Base-by-base conservation (phyloP, 2,329 filamentous ascomycete genomes). In the Pseudocercospora fijiensis region DNA sequence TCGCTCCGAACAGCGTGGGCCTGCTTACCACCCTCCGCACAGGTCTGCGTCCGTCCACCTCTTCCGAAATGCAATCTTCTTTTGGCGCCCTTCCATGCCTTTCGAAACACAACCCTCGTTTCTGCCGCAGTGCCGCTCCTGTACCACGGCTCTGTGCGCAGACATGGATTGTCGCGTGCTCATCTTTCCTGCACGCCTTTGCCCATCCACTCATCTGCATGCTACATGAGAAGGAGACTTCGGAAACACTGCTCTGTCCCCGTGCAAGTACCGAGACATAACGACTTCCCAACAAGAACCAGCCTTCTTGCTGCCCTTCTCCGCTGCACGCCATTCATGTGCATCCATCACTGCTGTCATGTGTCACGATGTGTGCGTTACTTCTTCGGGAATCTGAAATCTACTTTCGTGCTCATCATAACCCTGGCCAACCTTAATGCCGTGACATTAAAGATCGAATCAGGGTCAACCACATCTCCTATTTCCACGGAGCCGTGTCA, bases 31-130 rank as follows among this genome's bases (percentile, higher is more conserved):
- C 24, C 18, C 24, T 49, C 18, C 45, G 18, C 45, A 13, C 43
- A 28, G 11, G 9, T 28, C 24, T 52, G 49, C 22, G 47, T 22
- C 49, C 27, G 24, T 16, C 24, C 24, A 52, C 49, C 9, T 52
- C 16, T n/a, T 53, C 49, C 49, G 49, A 53, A 26, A 16, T 53
- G 22, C 49, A 26, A n/a, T 30, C 49, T 28, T 26, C 49, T 9
- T 53, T 18, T 53, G 18, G 13, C 13, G 33, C 37, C 16, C 33
- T 16, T 16, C 49, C 49, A 52, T 47, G 9, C 47, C n/a, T 56
- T 56, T n/a, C 53, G 28, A 56, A 56, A 56, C 53, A 56, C 53
- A 56, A 56, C 53, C 26, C 16, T 37, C 28, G 52, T 56, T 37
- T 56, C n/a, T 20, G 24, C 49, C 49, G 49, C 26, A 13, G 33